These are phyloP conservation scores for Akanthomyces lecanii DNA, from an alignment of 2,329 filamentous ascomycete species.

Conservation along the genomic window DNA sequence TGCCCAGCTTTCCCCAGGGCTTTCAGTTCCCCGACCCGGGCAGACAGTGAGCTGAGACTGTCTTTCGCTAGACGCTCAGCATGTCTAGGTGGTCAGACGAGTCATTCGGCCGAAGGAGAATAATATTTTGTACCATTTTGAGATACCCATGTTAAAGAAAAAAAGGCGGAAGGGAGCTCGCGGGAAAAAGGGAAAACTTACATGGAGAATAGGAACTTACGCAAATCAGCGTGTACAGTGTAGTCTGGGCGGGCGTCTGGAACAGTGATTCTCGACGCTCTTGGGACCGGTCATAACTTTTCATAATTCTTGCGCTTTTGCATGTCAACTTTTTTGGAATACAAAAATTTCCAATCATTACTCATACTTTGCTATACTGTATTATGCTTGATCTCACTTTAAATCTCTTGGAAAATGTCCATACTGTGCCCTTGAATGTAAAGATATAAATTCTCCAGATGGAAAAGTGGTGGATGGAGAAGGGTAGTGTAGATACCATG, in stretches of 20 bases:
- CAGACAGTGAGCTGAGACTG: constrained; percentile 16
- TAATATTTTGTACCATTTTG: neutral
- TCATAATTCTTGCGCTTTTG: neutral
- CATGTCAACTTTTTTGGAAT: neutral
- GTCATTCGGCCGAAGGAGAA: neutral
- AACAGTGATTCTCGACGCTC: neutral
- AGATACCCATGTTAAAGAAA: constrained; percentile 3
- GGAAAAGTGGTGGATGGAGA: no score
- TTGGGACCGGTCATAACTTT: neutral
- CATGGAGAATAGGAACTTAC: neutral
- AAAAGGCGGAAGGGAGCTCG: neutral
- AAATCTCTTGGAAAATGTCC: neutral
- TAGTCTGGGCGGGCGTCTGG: neutral
- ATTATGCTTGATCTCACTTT: neutral
- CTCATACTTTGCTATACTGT: neutral
- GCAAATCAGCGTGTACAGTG: constrained; percentile 4
- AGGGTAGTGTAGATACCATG: no score
- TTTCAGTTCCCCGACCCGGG: constrained; percentile 37
- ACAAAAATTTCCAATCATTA: neutral
- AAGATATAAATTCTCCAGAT: no score
- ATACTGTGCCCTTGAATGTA: neutral
- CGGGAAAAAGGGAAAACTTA: neutral
- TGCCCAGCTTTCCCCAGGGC: constrained; percentile 39
- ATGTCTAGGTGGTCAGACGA: no score
- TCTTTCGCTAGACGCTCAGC: neutral